These are phyloP conservation scores for Pseudozyma hubeiensis DNA, from an alignment of 1,284 basidiomycete genomes.

Conservation along the genomic window DNA sequence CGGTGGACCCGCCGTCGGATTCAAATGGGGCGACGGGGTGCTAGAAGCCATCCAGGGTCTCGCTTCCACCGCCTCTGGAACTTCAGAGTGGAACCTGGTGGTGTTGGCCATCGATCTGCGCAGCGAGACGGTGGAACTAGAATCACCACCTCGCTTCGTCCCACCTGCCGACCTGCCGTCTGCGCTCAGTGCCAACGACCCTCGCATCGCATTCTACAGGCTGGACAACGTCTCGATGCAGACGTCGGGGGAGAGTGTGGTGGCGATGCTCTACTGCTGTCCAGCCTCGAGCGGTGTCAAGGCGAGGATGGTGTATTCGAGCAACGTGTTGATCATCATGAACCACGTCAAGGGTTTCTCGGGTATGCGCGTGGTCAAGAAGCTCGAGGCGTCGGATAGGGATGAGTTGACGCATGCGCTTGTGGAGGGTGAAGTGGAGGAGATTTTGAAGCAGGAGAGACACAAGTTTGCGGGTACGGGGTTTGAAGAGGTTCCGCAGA, in stretches of 20 bases:
- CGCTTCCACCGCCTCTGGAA: slow-evolving; percentile 44
- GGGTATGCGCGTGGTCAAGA: slow-evolving; percentile 53
- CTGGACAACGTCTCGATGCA: slow-evolving; percentile 30
- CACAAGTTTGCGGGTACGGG: slow-evolving; percentile 45
- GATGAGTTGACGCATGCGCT: slow-evolving; percentile 33
- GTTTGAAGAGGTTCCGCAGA: slow-evolving; percentile 23
- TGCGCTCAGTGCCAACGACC: slow-evolving; percentile 34
- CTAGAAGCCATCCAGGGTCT: slow-evolving; percentile 47
- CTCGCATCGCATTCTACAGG: slow-evolving; percentile 53
- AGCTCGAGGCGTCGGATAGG: slow-evolving; percentile 45
- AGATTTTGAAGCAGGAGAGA: slow-evolving; percentile 30
- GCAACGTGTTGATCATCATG: slow-evolving; percentile 47
- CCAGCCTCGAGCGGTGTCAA: slow-evolving; percentile 52
- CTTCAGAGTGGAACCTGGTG: slow-evolving; percentile 57
- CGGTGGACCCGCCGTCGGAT: slow-evolving; percentile 29
- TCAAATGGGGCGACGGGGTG: slow-evolving; percentile 47
- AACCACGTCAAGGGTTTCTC: slow-evolving; percentile 50
- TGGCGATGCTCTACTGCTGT: slow-evolving; percentile 61
- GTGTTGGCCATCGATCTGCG: slow-evolving; percentile 49
- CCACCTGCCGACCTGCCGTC: slow-evolving; percentile 37
- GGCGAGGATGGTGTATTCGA: slow-evolving; percentile 57
- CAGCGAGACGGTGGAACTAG: slow-evolving; percentile 46
- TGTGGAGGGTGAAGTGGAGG: slow-evolving; percentile 35
- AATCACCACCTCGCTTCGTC: slow-evolving; percentile 44
- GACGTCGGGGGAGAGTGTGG: slow-evolving; percentile 39